Percentiles rank a stretch among this genome's conserved stretches.
These are phyloP conservation scores for Orbilia oligospora DNA, from an alignment of 2,329 filamentous ascomycete species.

Conservation along the genomic window DNA sequence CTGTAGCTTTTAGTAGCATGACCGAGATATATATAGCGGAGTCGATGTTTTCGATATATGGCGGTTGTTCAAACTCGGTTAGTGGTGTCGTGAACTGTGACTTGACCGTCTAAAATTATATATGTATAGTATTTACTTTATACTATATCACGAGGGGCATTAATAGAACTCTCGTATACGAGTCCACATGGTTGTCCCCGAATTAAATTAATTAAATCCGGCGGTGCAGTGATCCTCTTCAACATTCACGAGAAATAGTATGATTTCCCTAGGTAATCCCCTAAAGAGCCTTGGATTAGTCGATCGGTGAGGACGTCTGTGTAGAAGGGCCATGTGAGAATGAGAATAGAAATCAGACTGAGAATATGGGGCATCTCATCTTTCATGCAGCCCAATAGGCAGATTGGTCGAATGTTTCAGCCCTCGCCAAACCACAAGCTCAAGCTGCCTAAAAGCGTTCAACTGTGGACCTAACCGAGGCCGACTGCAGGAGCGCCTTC, in stretches of 20 bases:
- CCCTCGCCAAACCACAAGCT: slow-evolving; percentile 34
- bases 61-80: background rate
- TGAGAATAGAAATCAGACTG: background rate
- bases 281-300: background rate
- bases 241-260: background rate
- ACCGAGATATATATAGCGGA: background rate
- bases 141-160: background rate
- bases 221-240: background rate
- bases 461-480: slow-evolving; percentile 43
- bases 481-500: slow-evolving; percentile 26
- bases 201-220: background rate
- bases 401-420: slow-evolving; percentile 28
- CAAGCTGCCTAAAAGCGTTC: slow-evolving; percentile 38
- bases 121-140: too few relatives aligned
- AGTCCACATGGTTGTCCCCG: background rate
- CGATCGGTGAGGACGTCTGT: background rate
- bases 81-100: background rate
- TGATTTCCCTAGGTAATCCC: background rate
- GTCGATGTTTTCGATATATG: background rate
- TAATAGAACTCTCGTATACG: background rate
- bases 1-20: background rate
- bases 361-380: slow-evolving; percentile 13
- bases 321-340: background rate
- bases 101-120: background rate
- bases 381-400: slow-evolving; percentile 26